Conservation (phyloP, 345 rosid genomes). For the Hibiscus trionum region DNA sequence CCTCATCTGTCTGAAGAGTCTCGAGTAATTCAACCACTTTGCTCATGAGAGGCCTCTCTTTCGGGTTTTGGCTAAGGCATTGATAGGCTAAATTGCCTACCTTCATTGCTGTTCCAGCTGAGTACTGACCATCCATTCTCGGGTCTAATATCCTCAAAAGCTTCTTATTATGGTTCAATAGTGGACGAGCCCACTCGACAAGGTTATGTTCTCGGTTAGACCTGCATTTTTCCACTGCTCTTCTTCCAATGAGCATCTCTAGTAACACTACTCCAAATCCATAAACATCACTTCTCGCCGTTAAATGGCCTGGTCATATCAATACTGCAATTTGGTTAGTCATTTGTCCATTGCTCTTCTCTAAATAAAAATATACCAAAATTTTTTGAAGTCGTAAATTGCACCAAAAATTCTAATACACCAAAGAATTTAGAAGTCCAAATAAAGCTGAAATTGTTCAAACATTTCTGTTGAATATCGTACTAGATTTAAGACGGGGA, state of each 20-base stretch:
- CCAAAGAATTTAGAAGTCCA: neutral
- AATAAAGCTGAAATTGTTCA: neutral
- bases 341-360: neutral
- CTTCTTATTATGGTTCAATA: constrained; percentile 82
- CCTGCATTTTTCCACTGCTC: constrained; percentile 87
- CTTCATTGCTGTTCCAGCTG: constrained; percentile 49
- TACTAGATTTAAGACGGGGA: no score
- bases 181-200: constrained; percentile 95
- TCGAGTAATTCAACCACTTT: constrained; percentile 77
- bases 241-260: constrained; percentile 93
- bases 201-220: constrained; percentile 89
- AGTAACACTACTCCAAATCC: constrained; percentile 94
- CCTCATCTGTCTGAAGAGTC: constrained; percentile 34
- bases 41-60: constrained; percentile 79
- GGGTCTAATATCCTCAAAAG: constrained; percentile 80
- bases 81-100: constrained; percentile 72
- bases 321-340: constrained; percentile 9
- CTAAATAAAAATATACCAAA: neutral
- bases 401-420: neutral
- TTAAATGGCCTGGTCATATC: constrained; percentile 68
- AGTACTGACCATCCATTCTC: constrained; percentile 87
- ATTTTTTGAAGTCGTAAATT: neutral
- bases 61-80: constrained; percentile 95
- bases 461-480: neutral
- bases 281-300: constrained; percentile 91